A percentile compares a stretch with the other conserved stretches of the same genome.
These are phyloP conservation scores for Ophiostoma himal-ulmi DNA, from an alignment of 2,329 filamentous ascomycete genomes.

Conservation along the genomic window DNA sequence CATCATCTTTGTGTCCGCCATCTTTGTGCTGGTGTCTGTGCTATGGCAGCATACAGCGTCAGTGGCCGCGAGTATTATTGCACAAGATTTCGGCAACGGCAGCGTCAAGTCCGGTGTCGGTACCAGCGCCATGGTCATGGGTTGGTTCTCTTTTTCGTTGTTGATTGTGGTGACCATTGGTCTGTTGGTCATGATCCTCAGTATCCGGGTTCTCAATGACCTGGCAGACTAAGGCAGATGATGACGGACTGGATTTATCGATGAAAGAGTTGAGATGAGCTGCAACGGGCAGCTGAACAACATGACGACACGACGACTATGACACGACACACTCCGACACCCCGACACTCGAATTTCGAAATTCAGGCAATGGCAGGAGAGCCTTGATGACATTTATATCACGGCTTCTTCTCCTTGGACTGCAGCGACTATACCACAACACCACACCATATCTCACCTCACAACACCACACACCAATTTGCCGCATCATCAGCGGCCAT, in stretches of 20 bases:
- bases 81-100: slow-evolving; percentile 87
- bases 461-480: slow-evolving; percentile 11
- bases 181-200: slow-evolving; percentile 91
- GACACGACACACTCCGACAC: slow-evolving; percentile 16
- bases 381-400: neutral
- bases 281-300: slow-evolving; percentile 12
- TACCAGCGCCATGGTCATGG: slow-evolving; percentile 92
- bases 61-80: slow-evolving; percentile 87
- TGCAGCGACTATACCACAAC: neutral
- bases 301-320: slow-evolving; percentile 20
- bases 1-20: slow-evolving; percentile 75
- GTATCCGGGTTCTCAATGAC: slow-evolving; percentile 72
- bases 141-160: slow-evolving; percentile 93
- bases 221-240: slow-evolving; percentile 36
- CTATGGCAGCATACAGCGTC: slow-evolving; percentile 94
- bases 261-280: neutral
- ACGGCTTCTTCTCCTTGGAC: no score
- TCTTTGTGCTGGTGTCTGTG: slow-evolving; percentile 67
- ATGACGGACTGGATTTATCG: neutral
- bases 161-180: slow-evolving; percentile 95
- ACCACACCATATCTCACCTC: neutral
- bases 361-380: neutral
- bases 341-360: neutral
- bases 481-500: slow-evolving; percentile 8
- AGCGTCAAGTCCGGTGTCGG: slow-evolving; percentile 81